Evolutionary conservation across 2,329 filamentous ascomycete genomes (phyloP).

Genomic region (Ceratocystis ficicola): DNA sequence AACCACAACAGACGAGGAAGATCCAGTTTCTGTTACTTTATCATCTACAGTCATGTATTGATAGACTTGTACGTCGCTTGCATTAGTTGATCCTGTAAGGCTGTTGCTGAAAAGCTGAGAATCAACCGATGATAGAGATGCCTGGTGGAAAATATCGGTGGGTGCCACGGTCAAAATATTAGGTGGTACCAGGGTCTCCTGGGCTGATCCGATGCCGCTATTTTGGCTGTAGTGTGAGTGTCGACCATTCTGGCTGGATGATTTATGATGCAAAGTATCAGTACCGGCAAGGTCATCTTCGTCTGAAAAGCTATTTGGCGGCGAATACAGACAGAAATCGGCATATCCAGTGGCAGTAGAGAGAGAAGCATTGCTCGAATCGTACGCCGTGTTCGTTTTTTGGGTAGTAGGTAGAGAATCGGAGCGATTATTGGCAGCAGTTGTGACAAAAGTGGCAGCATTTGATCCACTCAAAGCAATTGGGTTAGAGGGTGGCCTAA

Average conservation of each 20-base stretch:
- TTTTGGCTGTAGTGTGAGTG: not conserved
- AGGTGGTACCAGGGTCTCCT: not conserved
- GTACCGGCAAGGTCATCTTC: slow-evolving; percentile 31
- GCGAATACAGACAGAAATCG: slow-evolving; percentile 47
- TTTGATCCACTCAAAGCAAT: not conserved
- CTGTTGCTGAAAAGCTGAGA: not conserved
- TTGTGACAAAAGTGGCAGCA: not conserved
- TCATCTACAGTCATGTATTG: not conserved
- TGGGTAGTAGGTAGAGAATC: not conserved
- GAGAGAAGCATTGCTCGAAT: not conserved
- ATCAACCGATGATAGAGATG: not conserved
- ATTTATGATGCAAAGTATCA: no score
- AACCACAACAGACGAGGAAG: not conserved
- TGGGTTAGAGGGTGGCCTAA: not conserved
- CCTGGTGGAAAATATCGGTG: not conserved
- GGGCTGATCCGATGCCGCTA: not conserved
- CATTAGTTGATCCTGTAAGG: not conserved
- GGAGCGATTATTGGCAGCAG: not conserved
- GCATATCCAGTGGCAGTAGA: slow-evolving; percentile 32
- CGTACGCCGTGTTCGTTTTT: not conserved
- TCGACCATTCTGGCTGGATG: not conserved
- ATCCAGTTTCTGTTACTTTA: not conserved
- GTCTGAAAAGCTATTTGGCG: slow-evolving; percentile 37
- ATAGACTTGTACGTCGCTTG: not conserved
- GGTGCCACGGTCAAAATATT: not conserved